Evolutionary conservation across 768 basidiomycete species (phyloP), one percentile per base, ranked within the genome.

Genomic region (Ramaria sp.): DNA sequence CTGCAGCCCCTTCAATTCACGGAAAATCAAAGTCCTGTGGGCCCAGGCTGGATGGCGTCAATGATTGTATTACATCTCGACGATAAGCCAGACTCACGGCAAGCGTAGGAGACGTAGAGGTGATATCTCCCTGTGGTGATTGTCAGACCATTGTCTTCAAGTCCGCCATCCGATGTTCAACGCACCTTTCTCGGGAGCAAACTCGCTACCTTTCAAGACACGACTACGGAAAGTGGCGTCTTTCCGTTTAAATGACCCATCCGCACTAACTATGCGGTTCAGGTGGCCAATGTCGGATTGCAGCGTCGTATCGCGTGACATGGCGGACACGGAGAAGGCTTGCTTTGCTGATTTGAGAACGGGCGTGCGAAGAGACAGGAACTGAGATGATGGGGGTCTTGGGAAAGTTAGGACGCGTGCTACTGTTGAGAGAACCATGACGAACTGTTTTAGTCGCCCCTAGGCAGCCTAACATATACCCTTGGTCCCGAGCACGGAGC

Each of bases 1-100:
- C 61, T 98, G 88, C 22, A 99, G 76, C 1, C 94, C 93, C 69
- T 99, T 99, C 63, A 98, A 78, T 70, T 91, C 84, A 62, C 94
- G 79, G 3, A 86, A 75, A 63, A 98, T 96, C 60, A 96, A 74
- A 4, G 93, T 81, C 62, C 95, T 79, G 24, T 91, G 91, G 0
- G 95, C 95, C 95, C 94, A 98, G 9, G 95, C 87, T 89, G 49
- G 13, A 4, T 4, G 34, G 34, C 34, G 34, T 37, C 34, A 47
- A 51, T 3, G 1, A 5, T 41, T 65, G 27, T 27, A 5, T 5
- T 51, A 60, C 52, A 45, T 45, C 2, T 34, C 38, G 17, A n/a
- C 55, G 31, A 20, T 11, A 6, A 43, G 51, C 20, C 34, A 24
- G 62, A 64, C 85, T 67, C 61, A 90, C 88, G 92, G 64, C 92